Percentiles rank a stretch among this genome's conserved stretches.
Conservation (phyloP, 2,329 filamentous ascomycete species). For the Colletotrichum abscissum region DNA sequence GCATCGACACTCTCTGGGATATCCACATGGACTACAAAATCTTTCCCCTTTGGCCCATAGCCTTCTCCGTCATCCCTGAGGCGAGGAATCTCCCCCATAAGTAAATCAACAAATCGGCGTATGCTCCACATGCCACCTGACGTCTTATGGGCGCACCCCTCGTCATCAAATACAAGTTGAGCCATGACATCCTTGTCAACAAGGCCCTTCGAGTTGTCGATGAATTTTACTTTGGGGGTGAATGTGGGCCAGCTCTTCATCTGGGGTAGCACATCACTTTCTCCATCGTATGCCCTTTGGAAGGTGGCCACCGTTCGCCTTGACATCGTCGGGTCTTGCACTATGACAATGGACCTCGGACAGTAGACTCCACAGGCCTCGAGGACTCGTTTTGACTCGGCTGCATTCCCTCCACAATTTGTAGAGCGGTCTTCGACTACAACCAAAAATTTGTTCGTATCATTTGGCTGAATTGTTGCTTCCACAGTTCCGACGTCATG, state of each 20-base stretch:
- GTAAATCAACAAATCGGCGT: conserved; percentile 51
- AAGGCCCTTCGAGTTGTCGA: neutral
- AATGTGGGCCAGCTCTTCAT: conserved; percentile 31
- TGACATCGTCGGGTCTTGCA: conserved; percentile 60
- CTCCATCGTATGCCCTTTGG: conserved; percentile 47
- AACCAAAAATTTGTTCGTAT: conserved; percentile 37
- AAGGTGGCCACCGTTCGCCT: conserved; percentile 54
- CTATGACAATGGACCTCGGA: conserved; percentile 45
- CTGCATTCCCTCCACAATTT: conserved; percentile 58
- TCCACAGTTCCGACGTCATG: neutral
- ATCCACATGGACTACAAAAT: conserved; percentile 56
- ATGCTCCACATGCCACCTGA: conserved; percentile 48
- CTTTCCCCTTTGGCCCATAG: conserved; percentile 55
- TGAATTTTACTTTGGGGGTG: conserved; percentile 10
- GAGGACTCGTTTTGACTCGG: conserved; percentile 47
- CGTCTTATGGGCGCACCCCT: neutral
- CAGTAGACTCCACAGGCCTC: conserved; percentile 40
- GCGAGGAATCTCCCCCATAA: conserved; percentile 56
- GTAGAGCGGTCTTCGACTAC: conserved; percentile 56
- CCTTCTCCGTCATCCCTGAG: conserved; percentile 53
- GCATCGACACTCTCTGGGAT: conserved; percentile 48
- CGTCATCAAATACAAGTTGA: neutral
- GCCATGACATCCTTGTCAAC: neutral
- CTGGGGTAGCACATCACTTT: neutral
- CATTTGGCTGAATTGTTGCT: neutral